Conservation (phyloP, 169 alveolate genomes). For the Perkinsus marinus region DNA sequence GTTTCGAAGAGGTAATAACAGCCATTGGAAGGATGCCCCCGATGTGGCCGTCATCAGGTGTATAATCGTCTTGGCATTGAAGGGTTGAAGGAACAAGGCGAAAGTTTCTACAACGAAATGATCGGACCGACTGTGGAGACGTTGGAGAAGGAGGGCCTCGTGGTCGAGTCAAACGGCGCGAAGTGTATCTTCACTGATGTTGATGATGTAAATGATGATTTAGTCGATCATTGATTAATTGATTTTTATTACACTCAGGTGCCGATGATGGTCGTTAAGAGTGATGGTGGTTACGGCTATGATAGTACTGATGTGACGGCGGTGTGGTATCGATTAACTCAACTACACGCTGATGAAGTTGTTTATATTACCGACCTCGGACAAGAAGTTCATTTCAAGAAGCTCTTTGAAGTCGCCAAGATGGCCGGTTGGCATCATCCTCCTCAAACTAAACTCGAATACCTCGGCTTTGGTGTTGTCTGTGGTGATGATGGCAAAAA, state of each 20-base stretch:
- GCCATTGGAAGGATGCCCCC: too few species aligned
- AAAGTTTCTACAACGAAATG: constrained; percentile 74
- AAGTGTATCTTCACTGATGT: constrained; percentile 68
- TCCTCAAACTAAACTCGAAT: constrained; percentile 65
- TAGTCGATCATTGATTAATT: neutral
- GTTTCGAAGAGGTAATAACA: too few species aligned
- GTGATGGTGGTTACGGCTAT: constrained; percentile 97
- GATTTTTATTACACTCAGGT: too few species aligned
- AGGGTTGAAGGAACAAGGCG: constrained; percentile 67
- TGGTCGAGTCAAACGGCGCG: constrained; percentile 57
- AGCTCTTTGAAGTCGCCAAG: constrained; percentile 81
- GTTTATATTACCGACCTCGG: constrained; percentile 90
- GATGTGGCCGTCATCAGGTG: constrained; percentile 30
- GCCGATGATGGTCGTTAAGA: constrained; percentile 88
- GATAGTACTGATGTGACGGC: constrained; percentile 97
- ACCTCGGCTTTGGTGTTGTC: constrained; percentile 95
- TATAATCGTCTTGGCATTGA: constrained; percentile 66
- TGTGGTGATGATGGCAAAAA: constrained; percentile 83
- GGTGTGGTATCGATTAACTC: constrained; percentile 51
- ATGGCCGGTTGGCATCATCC: constrained; percentile 72
- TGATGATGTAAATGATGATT: constrained; percentile 11
- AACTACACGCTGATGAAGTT: constrained; percentile 59
- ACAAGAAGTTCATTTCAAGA: constrained; percentile 81
- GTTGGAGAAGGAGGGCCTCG: constrained; percentile 43
- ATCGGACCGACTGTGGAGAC: constrained; percentile 54